A percentile compares a stretch with the other conserved stretches of the same genome.
Evolutionary conservation across 2,329 filamentous ascomycete genomes (phyloP).

Genomic region (Ascochyta pisi): DNA sequence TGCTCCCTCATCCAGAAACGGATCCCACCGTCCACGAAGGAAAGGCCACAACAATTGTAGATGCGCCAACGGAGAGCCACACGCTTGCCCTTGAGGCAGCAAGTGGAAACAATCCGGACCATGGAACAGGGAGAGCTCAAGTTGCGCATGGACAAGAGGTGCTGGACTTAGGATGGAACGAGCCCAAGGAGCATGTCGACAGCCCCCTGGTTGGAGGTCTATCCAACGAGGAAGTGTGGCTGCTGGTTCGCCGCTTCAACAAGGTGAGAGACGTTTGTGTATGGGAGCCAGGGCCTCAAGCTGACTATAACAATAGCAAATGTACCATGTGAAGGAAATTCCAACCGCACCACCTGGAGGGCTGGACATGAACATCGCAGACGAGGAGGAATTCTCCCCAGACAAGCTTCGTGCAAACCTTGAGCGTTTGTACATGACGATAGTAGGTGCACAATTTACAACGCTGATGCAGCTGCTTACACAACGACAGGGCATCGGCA

Average conservation of each 20-base stretch:
- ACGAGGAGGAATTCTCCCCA: constrained; percentile 83
- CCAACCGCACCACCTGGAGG: constrained; percentile 66
- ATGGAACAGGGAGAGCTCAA: constrained; percentile 57
- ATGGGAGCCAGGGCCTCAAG: not conserved
- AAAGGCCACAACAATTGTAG: constrained; percentile 43
- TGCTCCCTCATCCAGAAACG: constrained; percentile 45
- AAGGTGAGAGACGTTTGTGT: constrained; percentile 57
- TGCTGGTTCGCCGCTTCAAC: constrained; percentile 75
- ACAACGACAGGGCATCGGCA: constrained; percentile 59
- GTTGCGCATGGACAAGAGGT: constrained; percentile 59
- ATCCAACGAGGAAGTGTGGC: constrained; percentile 75
- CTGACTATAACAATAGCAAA: constrained; percentile 57
- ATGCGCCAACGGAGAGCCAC: constrained; percentile 57
- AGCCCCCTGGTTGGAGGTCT: constrained; percentile 70
- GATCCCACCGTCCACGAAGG: constrained; percentile 39
- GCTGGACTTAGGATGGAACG: constrained; percentile 73
- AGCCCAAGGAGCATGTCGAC: constrained; percentile 62
- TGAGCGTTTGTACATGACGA: constrained; percentile 82
- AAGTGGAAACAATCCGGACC: constrained; percentile 46
- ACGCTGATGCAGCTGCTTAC: constrained; percentile 7
- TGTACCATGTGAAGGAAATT: constrained; percentile 74
- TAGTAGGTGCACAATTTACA: constrained; percentile 50
- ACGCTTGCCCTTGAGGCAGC: constrained; percentile 52
- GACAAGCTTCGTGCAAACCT: constrained; percentile 81
- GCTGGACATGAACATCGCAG: constrained; percentile 79